Conservation (phyloP, 2,329 filamentous ascomycete species). For the Cladosporium sp. region DNA sequence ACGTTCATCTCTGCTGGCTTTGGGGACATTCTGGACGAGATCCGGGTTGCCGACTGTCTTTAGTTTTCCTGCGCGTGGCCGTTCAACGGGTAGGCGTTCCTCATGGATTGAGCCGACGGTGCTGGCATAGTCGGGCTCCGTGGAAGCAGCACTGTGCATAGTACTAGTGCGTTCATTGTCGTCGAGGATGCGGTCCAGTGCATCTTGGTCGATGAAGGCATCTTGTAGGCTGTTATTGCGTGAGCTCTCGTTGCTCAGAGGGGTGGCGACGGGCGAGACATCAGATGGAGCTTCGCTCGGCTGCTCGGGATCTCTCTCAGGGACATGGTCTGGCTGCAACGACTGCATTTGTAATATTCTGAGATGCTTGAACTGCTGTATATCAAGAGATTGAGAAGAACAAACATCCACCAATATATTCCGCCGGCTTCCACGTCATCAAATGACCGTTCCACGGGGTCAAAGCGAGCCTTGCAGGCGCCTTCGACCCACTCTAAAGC, state of each 20-base stretch:
- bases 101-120: slow-evolving; percentile 50
- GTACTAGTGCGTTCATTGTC: slow-evolving; percentile 31
- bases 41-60: slow-evolving; percentile 68
- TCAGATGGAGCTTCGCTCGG: slow-evolving; percentile 11
- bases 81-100: slow-evolving; percentile 57
- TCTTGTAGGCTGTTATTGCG: slow-evolving; percentile 27
- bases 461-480: too few relatives aligned
- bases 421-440: slow-evolving; percentile 16
- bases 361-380: slow-evolving; percentile 10
- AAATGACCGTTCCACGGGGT: not conserved
- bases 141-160: slow-evolving; percentile 56
- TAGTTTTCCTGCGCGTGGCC: slow-evolving; percentile 74
- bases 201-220: slow-evolving; percentile 46
- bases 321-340: slow-evolving; percentile 24
- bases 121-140: slow-evolving; percentile 75
- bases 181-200: slow-evolving; percentile 41
- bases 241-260: slow-evolving; percentile 10
- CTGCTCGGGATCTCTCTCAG: slow-evolving; percentile 20
- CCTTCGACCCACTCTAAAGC: slow-evolving; percentile 4
- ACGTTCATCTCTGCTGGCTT: slow-evolving; percentile 33
- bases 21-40: slow-evolving; percentile 46
- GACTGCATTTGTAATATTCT: slow-evolving; percentile 26
- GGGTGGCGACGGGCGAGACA: slow-evolving; percentile 3
- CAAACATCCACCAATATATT: slow-evolving; percentile 16
- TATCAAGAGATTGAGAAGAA: slow-evolving; percentile 13